A percentile compares a stretch with the other conserved stretches of the same genome.
Evolutionary conservation across 257 asterid genomes (phyloP).

Genomic region (Przewalskia tangutica): DNA sequence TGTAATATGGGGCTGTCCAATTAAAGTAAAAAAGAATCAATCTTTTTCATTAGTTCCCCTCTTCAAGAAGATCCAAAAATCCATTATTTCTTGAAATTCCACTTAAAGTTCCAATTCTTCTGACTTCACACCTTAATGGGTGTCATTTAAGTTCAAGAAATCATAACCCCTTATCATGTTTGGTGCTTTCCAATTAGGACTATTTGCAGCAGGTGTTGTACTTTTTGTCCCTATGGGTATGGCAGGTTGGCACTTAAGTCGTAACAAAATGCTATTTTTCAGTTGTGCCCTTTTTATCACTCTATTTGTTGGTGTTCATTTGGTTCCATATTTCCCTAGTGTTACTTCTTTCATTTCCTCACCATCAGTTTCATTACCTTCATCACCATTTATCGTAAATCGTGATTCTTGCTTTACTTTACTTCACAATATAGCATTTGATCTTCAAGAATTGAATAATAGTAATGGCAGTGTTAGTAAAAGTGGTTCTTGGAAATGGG

Average conservation of each 20-base stretch:
- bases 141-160: neutral
- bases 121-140: neutral
- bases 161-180: conserved; percentile 26
- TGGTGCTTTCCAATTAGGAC: conserved; percentile 91
- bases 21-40: too few species aligned
- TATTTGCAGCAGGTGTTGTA: conserved; percentile 86
- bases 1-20: too few species aligned
- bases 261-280: conserved; percentile 90
- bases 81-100: neutral
- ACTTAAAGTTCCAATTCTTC: neutral
- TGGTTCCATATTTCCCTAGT: conserved; percentile 76
- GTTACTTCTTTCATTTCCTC: conserved; percentile 35
- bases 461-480: neutral
- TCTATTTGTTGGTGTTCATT: conserved; percentile 86
- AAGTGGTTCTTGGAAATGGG: conserved; percentile 64
- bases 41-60: neutral
- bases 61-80: neutral
- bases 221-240: conserved; percentile 90
- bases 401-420: conserved; percentile 57
- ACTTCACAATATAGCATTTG: conserved; percentile 42
- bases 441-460: neutral
- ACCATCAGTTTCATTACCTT: conserved; percentile 10
- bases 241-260: conserved; percentile 99
- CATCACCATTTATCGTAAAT: conserved; percentile 16
- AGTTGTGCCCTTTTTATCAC: conserved; percentile 96